A percentile compares a stretch with the other conserved stretches of the same genome.
Evolutionary conservation across 495 filamentous ascomycete species (phyloP).

Genomic region (Cryomyces minteri): DNA sequence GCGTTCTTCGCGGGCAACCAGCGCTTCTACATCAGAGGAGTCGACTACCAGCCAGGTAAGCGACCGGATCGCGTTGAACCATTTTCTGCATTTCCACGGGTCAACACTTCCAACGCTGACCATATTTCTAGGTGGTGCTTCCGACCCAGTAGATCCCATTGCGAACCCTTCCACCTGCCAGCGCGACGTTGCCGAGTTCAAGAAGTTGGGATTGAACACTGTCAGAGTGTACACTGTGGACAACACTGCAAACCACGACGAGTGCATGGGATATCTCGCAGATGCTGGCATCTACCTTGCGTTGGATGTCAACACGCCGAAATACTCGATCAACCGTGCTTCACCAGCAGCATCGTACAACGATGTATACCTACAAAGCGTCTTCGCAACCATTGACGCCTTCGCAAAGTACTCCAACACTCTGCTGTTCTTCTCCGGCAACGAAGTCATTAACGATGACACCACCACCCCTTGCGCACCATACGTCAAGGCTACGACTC

Average conservation of each 20-base stretch:
- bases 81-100: neutral
- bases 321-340: conserved; percentile 68
- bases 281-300: conserved; percentile 64
- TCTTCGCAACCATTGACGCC: conserved; percentile 83
- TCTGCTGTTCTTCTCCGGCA: conserved; percentile 88
- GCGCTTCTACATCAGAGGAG: conserved; percentile 85
- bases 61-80: neutral
- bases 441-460: conserved; percentile 86
- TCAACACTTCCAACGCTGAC: conserved; percentile 1
- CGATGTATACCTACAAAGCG: conserved; percentile 71
- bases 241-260: conserved; percentile 65
- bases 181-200: conserved; percentile 72
- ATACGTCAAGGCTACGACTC: conserved; percentile 83
- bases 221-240: conserved; percentile 88
- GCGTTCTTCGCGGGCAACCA: conserved; percentile 74
- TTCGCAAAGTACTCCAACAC: conserved; percentile 82
- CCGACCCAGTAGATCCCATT: conserved; percentile 59
- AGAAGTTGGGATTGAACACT: conserved; percentile 75
- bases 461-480: conserved; percentile 56
- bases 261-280: conserved; percentile 21
- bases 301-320: conserved; percentile 63
- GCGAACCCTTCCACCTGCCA: conserved; percentile 50
- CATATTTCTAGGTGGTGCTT: conserved; percentile 41
- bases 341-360: conserved; percentile 73
- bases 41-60: conserved; percentile 77